A percentile compares a stretch with the other conserved stretches of the same genome.
Conservation (phyloP, 148 eudicot genomes). For the Persicaria tinctoria region DNA sequence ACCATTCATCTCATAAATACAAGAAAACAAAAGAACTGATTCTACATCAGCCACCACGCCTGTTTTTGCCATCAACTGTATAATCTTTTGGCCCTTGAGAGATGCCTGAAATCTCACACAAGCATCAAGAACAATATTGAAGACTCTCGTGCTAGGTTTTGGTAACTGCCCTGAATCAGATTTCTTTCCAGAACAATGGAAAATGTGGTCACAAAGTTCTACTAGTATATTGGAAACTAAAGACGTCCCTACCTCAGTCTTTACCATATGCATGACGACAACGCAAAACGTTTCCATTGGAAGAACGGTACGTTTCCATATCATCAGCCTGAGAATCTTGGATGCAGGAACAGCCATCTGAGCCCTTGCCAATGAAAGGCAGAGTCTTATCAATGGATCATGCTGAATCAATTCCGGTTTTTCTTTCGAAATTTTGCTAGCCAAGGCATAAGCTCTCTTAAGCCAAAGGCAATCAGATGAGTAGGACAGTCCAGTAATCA, state of each 20-base stretch:
- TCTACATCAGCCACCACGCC: slow-evolving; percentile 65
- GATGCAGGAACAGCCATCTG: slow-evolving; percentile 63
- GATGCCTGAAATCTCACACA: slow-evolving; percentile 50
- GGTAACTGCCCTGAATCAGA: slow-evolving; percentile 22
- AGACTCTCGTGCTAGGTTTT: slow-evolving; percentile 51
- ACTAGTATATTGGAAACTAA: slow-evolving; percentile 70
- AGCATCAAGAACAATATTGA: slow-evolving; percentile 78
- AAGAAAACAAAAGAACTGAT: slow-evolving; percentile 45
- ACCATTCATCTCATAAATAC: slow-evolving; percentile 63
- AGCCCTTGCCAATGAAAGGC: slow-evolving; percentile 70
- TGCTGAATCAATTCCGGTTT: slow-evolving; percentile 39
- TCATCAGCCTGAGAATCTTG: slow-evolving; percentile 56
- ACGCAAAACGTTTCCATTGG: slow-evolving; percentile 34
- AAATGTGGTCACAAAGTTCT: slow-evolving; percentile 48
- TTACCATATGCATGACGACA: slow-evolving; percentile 72
- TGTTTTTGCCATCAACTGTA: slow-evolving; percentile 62
- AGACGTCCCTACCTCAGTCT: slow-evolving; percentile 54
- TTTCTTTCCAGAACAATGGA: slow-evolving; percentile 22
- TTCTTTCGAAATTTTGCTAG: slow-evolving; percentile 29
- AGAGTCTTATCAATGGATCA: slow-evolving; percentile 43
- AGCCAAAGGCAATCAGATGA: slow-evolving; percentile 56
- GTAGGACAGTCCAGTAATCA: slow-evolving; percentile 60
- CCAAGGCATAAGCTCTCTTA: slow-evolving; percentile 45
- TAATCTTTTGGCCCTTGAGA: slow-evolving; percentile 56
- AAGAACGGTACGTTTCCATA: slow-evolving; percentile 40